Conservation (phyloP, 345 rosid genomes). For the Pistacia integerrima region DNA sequence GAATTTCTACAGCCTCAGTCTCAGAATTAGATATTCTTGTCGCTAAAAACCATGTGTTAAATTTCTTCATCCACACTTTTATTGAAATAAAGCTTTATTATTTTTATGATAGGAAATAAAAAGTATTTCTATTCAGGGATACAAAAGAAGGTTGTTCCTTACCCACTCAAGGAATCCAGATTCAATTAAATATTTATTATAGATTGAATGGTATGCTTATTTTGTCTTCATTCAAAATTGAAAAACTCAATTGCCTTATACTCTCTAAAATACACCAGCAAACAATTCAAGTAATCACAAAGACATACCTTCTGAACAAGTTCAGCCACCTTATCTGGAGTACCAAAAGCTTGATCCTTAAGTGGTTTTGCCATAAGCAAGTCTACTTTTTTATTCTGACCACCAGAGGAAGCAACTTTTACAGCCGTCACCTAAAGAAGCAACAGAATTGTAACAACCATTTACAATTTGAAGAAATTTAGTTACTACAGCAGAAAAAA, state of each 20-base stretch:
- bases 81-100: too few species aligned
- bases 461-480: not conserved
- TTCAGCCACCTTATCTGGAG: slow-evolving; percentile 94
- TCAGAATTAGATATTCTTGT: not conserved
- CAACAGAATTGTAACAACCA: slow-evolving; percentile 10
- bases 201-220: too few species aligned
- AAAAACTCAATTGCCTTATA: not conserved
- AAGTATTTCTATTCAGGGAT: too few species aligned
- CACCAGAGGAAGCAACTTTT: slow-evolving; percentile 68
- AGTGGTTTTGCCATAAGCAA: slow-evolving; percentile 81
- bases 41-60: not conserved
- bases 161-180: too few species aligned
- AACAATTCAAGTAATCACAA: slow-evolving; percentile 2
- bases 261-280: not conserved
- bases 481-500: not conserved
- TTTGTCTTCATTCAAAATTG: not conserved
- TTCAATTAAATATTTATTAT: too few species aligned
- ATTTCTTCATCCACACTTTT: too few species aligned
- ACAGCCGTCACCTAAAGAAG: slow-evolving; percentile 79
- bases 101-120: too few species aligned
- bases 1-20: too few species aligned
- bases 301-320: slow-evolving; percentile 81
- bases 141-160: too few species aligned
- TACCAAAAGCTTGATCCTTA: slow-evolving; percentile 94
- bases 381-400: slow-evolving; percentile 65